Evolutionary conservation across 2,329 filamentous ascomycete species (phyloP).

Genomic region (Colletotrichum spaethianum): DNA sequence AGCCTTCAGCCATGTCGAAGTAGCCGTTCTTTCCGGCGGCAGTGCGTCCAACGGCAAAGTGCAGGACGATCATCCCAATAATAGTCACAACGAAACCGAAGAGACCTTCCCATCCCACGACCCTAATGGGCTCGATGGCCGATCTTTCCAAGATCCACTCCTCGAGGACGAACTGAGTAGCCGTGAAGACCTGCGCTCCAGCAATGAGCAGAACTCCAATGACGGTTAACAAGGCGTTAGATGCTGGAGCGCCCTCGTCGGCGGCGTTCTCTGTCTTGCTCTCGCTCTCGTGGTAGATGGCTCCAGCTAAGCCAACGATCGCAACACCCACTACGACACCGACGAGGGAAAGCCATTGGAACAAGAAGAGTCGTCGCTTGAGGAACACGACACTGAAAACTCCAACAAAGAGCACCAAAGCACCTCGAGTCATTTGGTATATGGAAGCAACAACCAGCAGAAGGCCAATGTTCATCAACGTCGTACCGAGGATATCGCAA

Average conservation of each 20-base stretch:
- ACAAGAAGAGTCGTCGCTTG: conserved; percentile 82
- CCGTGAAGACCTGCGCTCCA: conserved; percentile 95
- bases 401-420: conserved; percentile 94
- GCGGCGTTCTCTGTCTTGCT: conserved; percentile 53
- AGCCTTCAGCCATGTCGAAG: conserved; percentile 91
- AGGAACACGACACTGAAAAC: conserved; percentile 95
- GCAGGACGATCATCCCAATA: conserved; percentile 83
- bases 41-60: conserved; percentile 82
- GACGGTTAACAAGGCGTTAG: conserved; percentile 75
- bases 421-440: conserved; percentile 98
- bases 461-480: conserved; percentile 96
- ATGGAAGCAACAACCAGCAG: conserved; percentile 96
- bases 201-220: conserved; percentile 93
- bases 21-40: conserved; percentile 82
- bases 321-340: conserved; percentile 91
- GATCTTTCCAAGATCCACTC: conserved; percentile 86
- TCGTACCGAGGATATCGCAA: conserved; percentile 95
- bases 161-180: conserved; percentile 95
- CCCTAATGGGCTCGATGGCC: conserved; percentile 82
- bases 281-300: conserved; percentile 80
- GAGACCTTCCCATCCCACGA: conserved; percentile 96
- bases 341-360: conserved; percentile 92
- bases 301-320: conserved; percentile 90
- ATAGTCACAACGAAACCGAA: conserved; percentile 90
- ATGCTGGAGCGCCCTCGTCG: conserved; percentile 27